phyloP scores from a whole-genome alignment of 352 stramenopile species.

The Globisporangium polare region DNA sequence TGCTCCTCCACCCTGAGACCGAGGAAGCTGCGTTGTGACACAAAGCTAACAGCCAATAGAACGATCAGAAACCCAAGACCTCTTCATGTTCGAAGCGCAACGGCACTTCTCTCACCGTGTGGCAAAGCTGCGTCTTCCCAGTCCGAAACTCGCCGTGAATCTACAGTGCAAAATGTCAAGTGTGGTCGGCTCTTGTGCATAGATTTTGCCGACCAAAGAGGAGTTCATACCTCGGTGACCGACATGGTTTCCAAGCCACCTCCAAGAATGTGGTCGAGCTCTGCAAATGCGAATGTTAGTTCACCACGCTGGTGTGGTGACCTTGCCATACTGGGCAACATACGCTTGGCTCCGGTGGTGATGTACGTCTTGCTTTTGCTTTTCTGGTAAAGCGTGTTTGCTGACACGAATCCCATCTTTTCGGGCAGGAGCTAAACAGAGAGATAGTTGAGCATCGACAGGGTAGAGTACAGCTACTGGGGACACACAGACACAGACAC shows the following conservation, averaged over 20 bases:
- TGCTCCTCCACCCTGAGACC: conserved; percentile 73
- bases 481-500: background rate
- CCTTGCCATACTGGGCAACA: background rate
- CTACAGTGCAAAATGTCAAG: conserved; percentile 21
- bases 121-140: conserved; percentile 93
- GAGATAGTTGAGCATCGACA: background rate
- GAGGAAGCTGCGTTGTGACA: conserved; percentile 81
- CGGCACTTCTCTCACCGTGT: conserved; percentile 56
- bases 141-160: conserved; percentile 92
- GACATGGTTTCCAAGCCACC: conserved; percentile 89
- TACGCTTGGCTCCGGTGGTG: conserved; percentile 73
- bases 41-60: conserved; percentile 37
- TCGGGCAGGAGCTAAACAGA: conserved; percentile 52
- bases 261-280: conserved; percentile 83
- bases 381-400: conserved; percentile 60
- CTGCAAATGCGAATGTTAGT: conserved; percentile 21
- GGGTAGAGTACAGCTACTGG: background rate
- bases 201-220: background rate
- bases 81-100: background rate
- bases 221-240: conserved; percentile 78
- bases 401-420: conserved; percentile 71
- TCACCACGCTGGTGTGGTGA: conserved; percentile 11
- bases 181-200: background rate
- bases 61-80: background rate
- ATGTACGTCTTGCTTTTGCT: conserved; percentile 76